A percentile compares a stretch with the other conserved stretches of the same genome.
These are phyloP conservation scores for Kernera saxatilis DNA, from an alignment of 345 rosid genomes.

Conservation along the genomic window DNA sequence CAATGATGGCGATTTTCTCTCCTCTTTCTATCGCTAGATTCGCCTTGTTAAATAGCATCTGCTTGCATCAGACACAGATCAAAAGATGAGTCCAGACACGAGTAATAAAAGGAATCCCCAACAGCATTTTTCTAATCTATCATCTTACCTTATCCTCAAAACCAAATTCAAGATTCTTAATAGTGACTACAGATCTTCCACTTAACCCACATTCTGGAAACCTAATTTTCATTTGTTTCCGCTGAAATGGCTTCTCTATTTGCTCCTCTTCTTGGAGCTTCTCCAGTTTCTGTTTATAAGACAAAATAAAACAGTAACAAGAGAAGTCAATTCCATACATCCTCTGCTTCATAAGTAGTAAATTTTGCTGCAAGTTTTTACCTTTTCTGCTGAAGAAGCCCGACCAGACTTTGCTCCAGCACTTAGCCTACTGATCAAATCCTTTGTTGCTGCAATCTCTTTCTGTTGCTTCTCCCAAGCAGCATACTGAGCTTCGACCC, in stretches of 20 bases:
- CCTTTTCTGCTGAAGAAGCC: slow-evolving; percentile 95
- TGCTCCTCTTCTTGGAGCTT: slow-evolving; percentile 59
- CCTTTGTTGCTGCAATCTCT: slow-evolving; percentile 79
- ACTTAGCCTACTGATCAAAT: slow-evolving; percentile 63
- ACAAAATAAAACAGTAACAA: not conserved
- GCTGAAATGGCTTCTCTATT: slow-evolving; percentile 83
- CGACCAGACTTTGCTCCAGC: slow-evolving; percentile 88
- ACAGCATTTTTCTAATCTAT: not conserved
- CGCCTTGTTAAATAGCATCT: slow-evolving; percentile 59
- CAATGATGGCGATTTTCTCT: slow-evolving; percentile 77
- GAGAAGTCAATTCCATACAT: not conserved
- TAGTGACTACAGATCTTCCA: slow-evolving; percentile 57
- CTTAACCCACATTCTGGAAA: slow-evolving; percentile 89
- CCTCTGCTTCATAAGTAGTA: not conserved
- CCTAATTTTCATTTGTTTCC: slow-evolving; percentile 79
- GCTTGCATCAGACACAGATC: slow-evolving; percentile 13
- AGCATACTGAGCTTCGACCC: slow-evolving; percentile 60
- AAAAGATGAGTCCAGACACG: not conserved
- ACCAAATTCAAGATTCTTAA: slow-evolving; percentile 67
- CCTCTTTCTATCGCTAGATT: slow-evolving; percentile 68
- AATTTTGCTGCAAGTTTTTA: slow-evolving; percentile 1
- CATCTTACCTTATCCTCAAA: slow-evolving; percentile 64
- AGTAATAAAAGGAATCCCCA: not conserved
- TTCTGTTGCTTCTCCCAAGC: slow-evolving; percentile 93
- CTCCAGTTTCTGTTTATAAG: slow-evolving; percentile 63